Evolutionary conservation across 176 grass and related monocot species (phyloP).

Genomic region (Triticum urartu): DNA sequence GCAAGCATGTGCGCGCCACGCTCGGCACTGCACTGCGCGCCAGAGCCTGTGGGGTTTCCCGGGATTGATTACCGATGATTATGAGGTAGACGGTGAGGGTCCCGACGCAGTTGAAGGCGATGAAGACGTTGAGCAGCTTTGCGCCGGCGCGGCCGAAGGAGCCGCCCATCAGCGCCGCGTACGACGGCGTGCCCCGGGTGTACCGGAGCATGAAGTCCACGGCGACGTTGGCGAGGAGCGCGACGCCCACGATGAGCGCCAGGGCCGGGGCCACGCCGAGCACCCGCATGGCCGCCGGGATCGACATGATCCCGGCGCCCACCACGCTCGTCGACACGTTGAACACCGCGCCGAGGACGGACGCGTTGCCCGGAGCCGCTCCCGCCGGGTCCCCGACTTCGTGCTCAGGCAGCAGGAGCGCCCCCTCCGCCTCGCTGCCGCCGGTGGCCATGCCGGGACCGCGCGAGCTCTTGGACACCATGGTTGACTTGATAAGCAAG

Average conservation of each 20-base stretch:
- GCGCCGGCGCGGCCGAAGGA: conserved; percentile 59
- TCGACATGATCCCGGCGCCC: conserved; percentile 91
- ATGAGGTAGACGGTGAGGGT: conserved; percentile 71
- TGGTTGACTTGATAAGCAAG: neutral
- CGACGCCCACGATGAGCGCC: conserved; percentile 46
- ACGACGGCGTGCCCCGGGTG: conserved; percentile 49
- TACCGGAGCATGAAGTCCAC: conserved; percentile 67
- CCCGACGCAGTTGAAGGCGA: conserved; percentile 55
- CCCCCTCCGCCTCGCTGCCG: neutral
- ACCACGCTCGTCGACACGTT: conserved; percentile 84
- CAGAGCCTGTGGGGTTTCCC: too few species aligned
- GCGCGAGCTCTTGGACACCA: conserved; percentile 22
- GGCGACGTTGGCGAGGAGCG: conserved; percentile 48
- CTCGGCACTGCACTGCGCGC: too few species aligned
- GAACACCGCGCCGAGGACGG: conserved; percentile 71
- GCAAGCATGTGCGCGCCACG: neutral
- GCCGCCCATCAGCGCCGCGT: conserved; percentile 63
- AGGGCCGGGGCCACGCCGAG: conserved; percentile 66
- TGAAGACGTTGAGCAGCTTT: conserved; percentile 48
- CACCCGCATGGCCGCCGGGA: conserved; percentile 76
- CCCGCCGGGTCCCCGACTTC: neutral
- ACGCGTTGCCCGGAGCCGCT: neutral
- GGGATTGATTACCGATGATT: conserved; percentile 49
- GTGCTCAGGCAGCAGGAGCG: conserved; percentile 3
- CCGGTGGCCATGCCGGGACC: neutral